Evolutionary conservation across 306 rosid genomes (phyloP), one percentile per base, ranked within the genome.

Genomic region (Pyrus pyrifolia): DNA sequence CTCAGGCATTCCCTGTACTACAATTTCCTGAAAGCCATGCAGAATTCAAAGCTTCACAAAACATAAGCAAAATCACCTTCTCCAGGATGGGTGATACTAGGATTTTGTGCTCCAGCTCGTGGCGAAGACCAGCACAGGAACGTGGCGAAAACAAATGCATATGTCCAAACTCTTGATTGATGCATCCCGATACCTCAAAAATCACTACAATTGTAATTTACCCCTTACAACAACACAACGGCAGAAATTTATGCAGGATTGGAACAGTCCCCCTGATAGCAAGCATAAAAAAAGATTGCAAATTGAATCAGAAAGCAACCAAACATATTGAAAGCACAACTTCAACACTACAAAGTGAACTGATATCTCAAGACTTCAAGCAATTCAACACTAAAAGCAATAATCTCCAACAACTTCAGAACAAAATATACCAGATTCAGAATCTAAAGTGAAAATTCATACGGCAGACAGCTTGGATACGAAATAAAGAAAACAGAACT

Each of bases 61-160:
- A 30, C 35, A 30, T 51, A 68, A 61, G 23, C 10, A 71, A 6
- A 73, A 25, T 58, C 76, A 92, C 98, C 97, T 92, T 95, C 98
- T 4, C 15, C 65, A 8, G 86, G 85, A 23, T 78, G 1, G 10
- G 93, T 90, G 67, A 78, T 51, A 45, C 8, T 0, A 5, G n/a
- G 5, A 5, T 44, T 14, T 81, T 86, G 85, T 3, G 83, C 96
- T 61, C 78, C 74, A 44, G 57, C 86, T 35, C 74, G 76, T 21
- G 68, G 81, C 29, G 84, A 79, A 81, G 76, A 86, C 82, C 84
- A 94, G 22, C 81, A 83, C 77, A 89, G 86, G 82, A 83, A 86
- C 74, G 85, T 22, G 59, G 71, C 49, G 80, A 85, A 68, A 68
- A 86, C n/a, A 64, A 75, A 70, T 76, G 38, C 81, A 81, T 19